Conservation (phyloP, 805 yeast species). For the Starmerella sp. region DNA sequence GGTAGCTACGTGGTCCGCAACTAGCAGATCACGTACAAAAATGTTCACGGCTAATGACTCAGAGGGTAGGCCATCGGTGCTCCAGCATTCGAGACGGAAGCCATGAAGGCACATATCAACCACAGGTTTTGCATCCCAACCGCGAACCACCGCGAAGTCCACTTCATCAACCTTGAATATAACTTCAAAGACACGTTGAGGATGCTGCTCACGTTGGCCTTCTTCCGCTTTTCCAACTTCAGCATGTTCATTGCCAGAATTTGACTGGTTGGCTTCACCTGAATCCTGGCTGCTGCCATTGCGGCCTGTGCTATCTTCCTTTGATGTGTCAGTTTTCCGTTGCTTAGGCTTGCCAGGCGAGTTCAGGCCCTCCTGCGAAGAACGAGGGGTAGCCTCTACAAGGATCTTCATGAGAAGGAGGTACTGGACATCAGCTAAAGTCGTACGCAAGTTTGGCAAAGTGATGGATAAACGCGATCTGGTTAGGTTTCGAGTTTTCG, state of each 20-base stretch:
- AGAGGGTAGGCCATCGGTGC: constrained; percentile 31
- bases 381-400: constrained; percentile 52
- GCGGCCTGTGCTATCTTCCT: too few relatives aligned
- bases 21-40: constrained; percentile 48
- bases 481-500: constrained; percentile 65
- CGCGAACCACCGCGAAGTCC: constrained; percentile 51
- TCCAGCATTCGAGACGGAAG: constrained; percentile 48
- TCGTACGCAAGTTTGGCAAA: constrained; percentile 58
- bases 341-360: background rate
- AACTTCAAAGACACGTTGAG: constrained; percentile 62
- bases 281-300: too few relatives aligned
- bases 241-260: background rate
- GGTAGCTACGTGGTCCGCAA: constrained; percentile 65
- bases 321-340: background rate
- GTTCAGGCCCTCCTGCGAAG: background rate
- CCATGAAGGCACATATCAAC: constrained; percentile 63
- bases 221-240: constrained; percentile 9
- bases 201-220: background rate
- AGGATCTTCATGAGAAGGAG: constrained; percentile 72
- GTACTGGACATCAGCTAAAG: constrained; percentile 81
- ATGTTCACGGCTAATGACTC: constrained; percentile 57
- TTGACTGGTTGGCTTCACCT: background rate
- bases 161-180: constrained; percentile 57
- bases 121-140: constrained; percentile 57
- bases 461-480: constrained; percentile 63